phyloP scores from a whole-genome alignment of 192 early-diverging fungal species.

The Gaertneriomyces semiglobifer region DNA sequence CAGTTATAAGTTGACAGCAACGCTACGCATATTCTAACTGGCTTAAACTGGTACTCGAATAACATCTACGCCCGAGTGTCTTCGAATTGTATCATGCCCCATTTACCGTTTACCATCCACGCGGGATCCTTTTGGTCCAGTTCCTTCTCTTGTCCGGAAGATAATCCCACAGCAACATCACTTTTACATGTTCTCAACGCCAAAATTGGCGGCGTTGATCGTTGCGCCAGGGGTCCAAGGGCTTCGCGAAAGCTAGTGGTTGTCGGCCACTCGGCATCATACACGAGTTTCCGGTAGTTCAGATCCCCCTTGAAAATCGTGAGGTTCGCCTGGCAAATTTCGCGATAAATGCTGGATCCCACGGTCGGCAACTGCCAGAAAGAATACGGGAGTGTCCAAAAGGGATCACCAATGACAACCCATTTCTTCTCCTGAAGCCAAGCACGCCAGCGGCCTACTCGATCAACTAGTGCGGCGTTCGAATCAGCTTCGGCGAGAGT shows the following conservation, averaged over 20 bases:
- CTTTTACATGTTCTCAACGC: conserved; percentile 84
- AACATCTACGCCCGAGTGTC: not conserved
- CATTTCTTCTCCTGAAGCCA: conserved; percentile 65
- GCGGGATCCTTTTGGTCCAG: conserved; percentile 42
- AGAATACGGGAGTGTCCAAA: conserved; percentile 83
- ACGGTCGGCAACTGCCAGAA: conserved; percentile 73
- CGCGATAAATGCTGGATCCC: conserved; percentile 61
- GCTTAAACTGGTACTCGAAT: too few species aligned
- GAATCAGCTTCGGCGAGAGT: conserved; percentile 28
- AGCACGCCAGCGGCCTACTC: conserved; percentile 55
- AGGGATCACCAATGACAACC: conserved; percentile 66
- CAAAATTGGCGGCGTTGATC: conserved; percentile 56
- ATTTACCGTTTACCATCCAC: conserved; percentile 54
- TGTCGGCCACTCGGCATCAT: conserved; percentile 82
- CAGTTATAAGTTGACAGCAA: too few species aligned
- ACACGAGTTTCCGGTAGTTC: conserved; percentile 93
- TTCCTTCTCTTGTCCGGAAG: conserved; percentile 49
- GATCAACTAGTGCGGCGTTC: conserved; percentile 41
- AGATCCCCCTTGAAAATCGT: conserved; percentile 96
- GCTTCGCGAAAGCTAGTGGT: conserved; percentile 82
- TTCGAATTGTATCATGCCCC: conserved; percentile 22
- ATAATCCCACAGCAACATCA: conserved; percentile 75
- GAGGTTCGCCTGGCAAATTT: conserved; percentile 56
- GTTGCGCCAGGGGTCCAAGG: conserved; percentile 63
- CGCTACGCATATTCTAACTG: too few species aligned